Percentiles rank a stretch among this genome's conserved stretches.
These are phyloP conservation scores for Albifimbria verrucaria DNA, from an alignment of 2,329 filamentous ascomycete species.

Conservation along the genomic window DNA sequence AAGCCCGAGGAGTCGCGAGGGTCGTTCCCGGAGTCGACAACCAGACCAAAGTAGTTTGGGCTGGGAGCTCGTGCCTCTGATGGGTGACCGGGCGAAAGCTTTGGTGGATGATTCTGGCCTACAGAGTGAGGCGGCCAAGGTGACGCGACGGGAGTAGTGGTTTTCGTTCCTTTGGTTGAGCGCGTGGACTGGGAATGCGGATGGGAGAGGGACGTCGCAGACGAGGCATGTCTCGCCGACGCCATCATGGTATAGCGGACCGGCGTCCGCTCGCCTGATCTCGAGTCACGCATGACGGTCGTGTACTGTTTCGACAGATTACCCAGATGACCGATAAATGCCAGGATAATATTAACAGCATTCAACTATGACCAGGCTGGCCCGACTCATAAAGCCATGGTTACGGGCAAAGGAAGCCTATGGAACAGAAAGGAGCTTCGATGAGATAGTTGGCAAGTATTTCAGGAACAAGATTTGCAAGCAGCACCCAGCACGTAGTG, in stretches of 20 bases:
- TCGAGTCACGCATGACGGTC: slow-evolving; percentile 29
- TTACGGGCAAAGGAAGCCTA: neutral
- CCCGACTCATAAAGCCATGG: neutral
- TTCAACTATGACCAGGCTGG: slow-evolving; percentile 8
- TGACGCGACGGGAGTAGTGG: slow-evolving; percentile 50
- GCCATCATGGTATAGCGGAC: slow-evolving; percentile 47
- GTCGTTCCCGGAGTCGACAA: slow-evolving; percentile 59
- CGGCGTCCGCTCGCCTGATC: slow-evolving; percentile 30
- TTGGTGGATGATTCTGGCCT: slow-evolving; percentile 52
- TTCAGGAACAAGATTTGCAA: neutral
- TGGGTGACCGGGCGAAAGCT: slow-evolving; percentile 39
- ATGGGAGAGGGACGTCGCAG: slow-evolving; percentile 34
- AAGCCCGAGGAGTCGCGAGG: slow-evolving; percentile 61
- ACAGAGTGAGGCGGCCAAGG: slow-evolving; percentile 51
- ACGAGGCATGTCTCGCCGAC: slow-evolving; percentile 32
- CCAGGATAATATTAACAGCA: slow-evolving; percentile 16
- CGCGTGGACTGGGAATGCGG: slow-evolving; percentile 40
- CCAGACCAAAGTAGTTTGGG: slow-evolving; percentile 84
- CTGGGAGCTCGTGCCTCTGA: slow-evolving; percentile 52
- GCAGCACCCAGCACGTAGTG: neutral
- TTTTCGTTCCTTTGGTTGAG: slow-evolving; percentile 33
- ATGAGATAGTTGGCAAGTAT: neutral
- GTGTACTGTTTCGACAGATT: slow-evolving; percentile 8
- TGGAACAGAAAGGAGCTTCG: neutral
- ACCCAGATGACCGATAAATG: slow-evolving; percentile 12